These are phyloP conservation scores for Xerocomus nothofagi DNA, from an alignment of 1,284 basidiomycete species.

Conservation along the genomic window DNA sequence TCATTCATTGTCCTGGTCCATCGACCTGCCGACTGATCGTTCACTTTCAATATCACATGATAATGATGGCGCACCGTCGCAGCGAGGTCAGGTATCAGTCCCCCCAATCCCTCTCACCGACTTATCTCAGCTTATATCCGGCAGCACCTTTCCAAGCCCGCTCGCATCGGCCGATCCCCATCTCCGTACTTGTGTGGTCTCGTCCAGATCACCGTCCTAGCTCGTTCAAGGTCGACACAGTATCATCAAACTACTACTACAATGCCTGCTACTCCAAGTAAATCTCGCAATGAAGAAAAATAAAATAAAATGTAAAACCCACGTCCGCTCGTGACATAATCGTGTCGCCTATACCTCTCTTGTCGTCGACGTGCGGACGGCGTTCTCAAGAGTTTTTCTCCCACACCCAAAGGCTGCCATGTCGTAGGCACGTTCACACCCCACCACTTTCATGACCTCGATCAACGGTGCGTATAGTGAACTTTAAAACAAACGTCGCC, in stretches of 20 bases:
- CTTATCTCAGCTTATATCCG: conserved; percentile 23
- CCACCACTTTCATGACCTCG: conserved; percentile 26
- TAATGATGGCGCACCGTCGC: conserved; percentile 17
- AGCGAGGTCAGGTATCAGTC: conserved; percentile 13
- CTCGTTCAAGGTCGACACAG: conserved; percentile 7
- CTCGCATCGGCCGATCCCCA: conserved; percentile 12
- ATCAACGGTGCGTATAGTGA: conserved; percentile 24
- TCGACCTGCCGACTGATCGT: conserved; percentile 4
- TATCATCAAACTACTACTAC: conserved; percentile 17
- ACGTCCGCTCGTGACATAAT: conserved; percentile 29
- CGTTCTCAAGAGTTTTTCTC: conserved; percentile 27
- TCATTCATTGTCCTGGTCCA: conserved; percentile 7
- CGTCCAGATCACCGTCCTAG: conserved; percentile 20
- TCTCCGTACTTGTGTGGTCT: conserved; percentile 10
- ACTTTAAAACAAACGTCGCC: conserved; percentile 21
- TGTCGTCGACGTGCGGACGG: conserved; percentile 31
- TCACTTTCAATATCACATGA: conserved; percentile 9
- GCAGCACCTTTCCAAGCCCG: conserved; percentile 20
- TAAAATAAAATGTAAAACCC: not conserved
- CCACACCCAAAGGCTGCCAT: conserved; percentile 24
- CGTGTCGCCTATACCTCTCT: conserved; percentile 15
- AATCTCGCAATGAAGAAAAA: not conserved
- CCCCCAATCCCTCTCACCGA: conserved; percentile 7
- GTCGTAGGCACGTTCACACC: conserved; percentile 34
- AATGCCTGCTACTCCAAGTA: not conserved